Conservation (phyloP, 1,284 basidiomycete species). For the Ganoderma meredithae region DNA sequence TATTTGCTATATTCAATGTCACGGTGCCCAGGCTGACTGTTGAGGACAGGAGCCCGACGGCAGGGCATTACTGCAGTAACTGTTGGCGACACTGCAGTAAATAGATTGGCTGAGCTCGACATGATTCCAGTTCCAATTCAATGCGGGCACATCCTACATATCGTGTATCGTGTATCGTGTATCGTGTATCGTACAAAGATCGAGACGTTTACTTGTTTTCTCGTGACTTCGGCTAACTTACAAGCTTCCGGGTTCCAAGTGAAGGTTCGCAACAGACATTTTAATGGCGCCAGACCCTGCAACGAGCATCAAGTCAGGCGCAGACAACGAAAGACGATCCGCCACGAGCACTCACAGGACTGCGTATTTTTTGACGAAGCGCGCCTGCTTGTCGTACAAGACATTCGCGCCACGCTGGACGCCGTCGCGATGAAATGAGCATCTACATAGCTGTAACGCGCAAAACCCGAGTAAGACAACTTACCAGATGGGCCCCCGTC, state of each 20-base stretch:
- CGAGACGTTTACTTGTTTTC: not conserved
- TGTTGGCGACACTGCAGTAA: too few relatives aligned
- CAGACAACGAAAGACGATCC: not conserved
- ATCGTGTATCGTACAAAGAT: not conserved
- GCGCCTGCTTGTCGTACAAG: conserved; percentile 27
- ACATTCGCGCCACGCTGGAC: conserved; percentile 51
- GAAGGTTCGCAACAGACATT: not conserved
- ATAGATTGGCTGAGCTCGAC: not conserved
- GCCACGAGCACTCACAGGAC: conserved; percentile 22
- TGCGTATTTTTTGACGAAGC: conserved; percentile 22
- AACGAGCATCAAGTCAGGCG: not conserved
- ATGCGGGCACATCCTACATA: not conserved
- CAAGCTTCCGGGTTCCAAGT: not conserved
- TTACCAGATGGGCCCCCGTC: conserved; percentile 71
- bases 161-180: not conserved
- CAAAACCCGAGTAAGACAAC: conserved; percentile 18
- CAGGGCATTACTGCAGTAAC: too few relatives aligned
- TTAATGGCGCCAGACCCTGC: conserved; percentile 42
- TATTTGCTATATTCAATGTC: too few relatives aligned
- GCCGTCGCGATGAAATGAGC: conserved; percentile 30
- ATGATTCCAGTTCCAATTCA: not conserved
- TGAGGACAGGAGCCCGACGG: too few relatives aligned
- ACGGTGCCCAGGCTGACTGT: too few relatives aligned
- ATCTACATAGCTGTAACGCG: not conserved
- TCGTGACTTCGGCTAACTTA: not conserved